A percentile compares a stretch with the other conserved stretches of the same genome.
These are phyloP conservation scores for Spathaspora hagerdaliae DNA, from an alignment of 805 yeast species.

Conservation along the genomic window DNA sequence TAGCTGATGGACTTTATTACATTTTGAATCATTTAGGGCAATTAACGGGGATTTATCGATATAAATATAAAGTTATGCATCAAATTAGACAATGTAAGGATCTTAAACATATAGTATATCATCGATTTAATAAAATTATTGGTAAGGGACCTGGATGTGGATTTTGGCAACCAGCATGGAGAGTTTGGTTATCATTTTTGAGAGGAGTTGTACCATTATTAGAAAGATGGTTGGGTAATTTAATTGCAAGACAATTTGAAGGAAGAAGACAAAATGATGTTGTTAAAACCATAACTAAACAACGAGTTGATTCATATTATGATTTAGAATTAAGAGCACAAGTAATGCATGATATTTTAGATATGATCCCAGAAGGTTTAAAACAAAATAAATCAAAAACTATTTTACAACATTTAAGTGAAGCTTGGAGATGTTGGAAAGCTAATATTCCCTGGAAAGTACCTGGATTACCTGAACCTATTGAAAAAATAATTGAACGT, in stretches of 20 bases:
- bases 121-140: conserved; percentile 75
- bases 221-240: conserved; percentile 93
- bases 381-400: conserved; percentile 83
- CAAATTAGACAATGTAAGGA: conserved; percentile 96
- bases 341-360: conserved; percentile 92
- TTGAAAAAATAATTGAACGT: conserved; percentile 79
- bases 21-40: conserved; percentile 92
- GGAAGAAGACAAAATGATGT: conserved; percentile 91
- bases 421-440: conserved; percentile 99
- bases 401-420: conserved; percentile 88
- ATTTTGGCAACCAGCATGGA: conserved; percentile 99
- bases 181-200: conserved; percentile 90
- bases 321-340: conserved; percentile 91
- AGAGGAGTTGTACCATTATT: conserved; percentile 88
- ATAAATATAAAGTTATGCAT: conserved; percentile 97
- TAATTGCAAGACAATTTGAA: conserved; percentile 89
- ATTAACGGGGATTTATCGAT: conserved; percentile 92
- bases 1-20: conserved; percentile 93
- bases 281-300: conserved; percentile 92
- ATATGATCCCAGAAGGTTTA: conserved; percentile 95
- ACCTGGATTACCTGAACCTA: conserved; percentile 91
- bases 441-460: conserved; percentile 98
- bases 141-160: conserved; percentile 99
- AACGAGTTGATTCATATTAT: conserved; percentile 90
- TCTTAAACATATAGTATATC: conserved; percentile 85